Evolutionary conservation across 148 eudicot genomes (phyloP).

Genomic region (Gaultheria prostrata): DNA sequence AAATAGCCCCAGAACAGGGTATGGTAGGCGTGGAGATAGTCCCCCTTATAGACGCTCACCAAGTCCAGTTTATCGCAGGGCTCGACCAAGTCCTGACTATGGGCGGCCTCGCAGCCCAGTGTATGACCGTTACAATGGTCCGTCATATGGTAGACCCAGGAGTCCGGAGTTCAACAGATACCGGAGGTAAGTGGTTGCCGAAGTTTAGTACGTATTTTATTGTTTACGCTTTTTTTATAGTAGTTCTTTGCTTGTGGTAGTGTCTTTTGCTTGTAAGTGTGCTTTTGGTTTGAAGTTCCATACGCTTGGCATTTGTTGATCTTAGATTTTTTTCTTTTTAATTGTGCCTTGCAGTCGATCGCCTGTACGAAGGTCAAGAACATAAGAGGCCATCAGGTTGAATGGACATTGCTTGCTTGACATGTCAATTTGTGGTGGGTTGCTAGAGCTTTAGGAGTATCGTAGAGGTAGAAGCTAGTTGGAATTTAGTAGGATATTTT

Average conservation of each 20-base stretch:
- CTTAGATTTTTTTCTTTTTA: not conserved
- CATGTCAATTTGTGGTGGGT: constrained; percentile 7
- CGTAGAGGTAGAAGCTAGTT: not conserved
- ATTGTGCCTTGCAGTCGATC: constrained; percentile 51
- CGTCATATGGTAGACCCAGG: constrained; percentile 56
- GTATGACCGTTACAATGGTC: constrained; percentile 55
- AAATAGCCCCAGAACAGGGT: constrained; percentile 59
- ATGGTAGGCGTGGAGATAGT: constrained; percentile 56
- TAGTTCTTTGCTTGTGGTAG: not conserved
- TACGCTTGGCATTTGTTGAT: not conserved
- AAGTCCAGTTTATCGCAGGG: constrained; percentile 61
- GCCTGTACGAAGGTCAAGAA: constrained; percentile 64
- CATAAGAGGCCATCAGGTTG: constrained; percentile 23
- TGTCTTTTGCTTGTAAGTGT: not conserved
- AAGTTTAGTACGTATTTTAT: not conserved
- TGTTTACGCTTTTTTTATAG: too few relatives aligned
- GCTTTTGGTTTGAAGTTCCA: not conserved
- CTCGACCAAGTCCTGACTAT: constrained; percentile 78
- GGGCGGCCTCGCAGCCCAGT: constrained; percentile 62
- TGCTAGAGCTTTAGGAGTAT: constrained; percentile 5
- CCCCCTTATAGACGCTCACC: constrained; percentile 75
- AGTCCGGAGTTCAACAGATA: constrained; percentile 61
- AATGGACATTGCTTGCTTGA: constrained; percentile 5
- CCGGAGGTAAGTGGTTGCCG: constrained; percentile 47
- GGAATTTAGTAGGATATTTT: not conserved